These are phyloP conservation scores for Circinella minor DNA, from an alignment of 371 early-diverging fungal genomes.

Conservation along the genomic window DNA sequence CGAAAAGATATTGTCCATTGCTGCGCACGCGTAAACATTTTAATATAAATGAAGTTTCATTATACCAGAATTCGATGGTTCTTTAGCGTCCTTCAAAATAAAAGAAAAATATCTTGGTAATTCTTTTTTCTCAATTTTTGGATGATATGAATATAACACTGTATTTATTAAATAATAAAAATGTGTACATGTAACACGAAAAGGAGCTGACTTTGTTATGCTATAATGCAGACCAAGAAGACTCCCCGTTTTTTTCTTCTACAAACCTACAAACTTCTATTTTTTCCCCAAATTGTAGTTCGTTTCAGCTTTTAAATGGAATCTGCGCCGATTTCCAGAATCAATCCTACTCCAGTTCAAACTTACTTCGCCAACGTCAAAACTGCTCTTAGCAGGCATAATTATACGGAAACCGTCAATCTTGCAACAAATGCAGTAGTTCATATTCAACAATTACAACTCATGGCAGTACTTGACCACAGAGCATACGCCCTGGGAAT, in stretches of 20 bases:
- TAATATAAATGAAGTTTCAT: too few species aligned
- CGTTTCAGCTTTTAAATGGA: not conserved
- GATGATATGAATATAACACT: too few species aligned
- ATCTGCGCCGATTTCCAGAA: not conserved
- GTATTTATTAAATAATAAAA: too few species aligned
- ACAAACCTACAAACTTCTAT: not conserved
- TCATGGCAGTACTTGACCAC: slow-evolving; percentile 1
- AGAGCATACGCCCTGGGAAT: not conserved
- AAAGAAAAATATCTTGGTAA: too few species aligned
- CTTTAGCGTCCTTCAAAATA: too few species aligned
- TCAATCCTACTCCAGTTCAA: not conserved
- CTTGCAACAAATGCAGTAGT: not conserved
- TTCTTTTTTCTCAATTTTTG: too few species aligned
- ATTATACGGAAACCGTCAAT: not conserved
- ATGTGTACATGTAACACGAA: too few species aligned
- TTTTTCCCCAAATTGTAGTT: slow-evolving; percentile 1
- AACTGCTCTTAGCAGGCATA: slow-evolving; percentile 1
- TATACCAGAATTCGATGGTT: too few species aligned
- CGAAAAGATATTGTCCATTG: too few species aligned
- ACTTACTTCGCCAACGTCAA: not conserved
- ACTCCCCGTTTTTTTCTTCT: not conserved
- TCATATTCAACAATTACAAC: not conserved
- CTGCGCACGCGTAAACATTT: too few species aligned
- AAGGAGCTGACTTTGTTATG: not conserved
- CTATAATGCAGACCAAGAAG: not conserved